Evolutionary conservation across 2,329 filamentous ascomycete species (phyloP).

Genomic region (Colletotrichum noveboracense): DNA sequence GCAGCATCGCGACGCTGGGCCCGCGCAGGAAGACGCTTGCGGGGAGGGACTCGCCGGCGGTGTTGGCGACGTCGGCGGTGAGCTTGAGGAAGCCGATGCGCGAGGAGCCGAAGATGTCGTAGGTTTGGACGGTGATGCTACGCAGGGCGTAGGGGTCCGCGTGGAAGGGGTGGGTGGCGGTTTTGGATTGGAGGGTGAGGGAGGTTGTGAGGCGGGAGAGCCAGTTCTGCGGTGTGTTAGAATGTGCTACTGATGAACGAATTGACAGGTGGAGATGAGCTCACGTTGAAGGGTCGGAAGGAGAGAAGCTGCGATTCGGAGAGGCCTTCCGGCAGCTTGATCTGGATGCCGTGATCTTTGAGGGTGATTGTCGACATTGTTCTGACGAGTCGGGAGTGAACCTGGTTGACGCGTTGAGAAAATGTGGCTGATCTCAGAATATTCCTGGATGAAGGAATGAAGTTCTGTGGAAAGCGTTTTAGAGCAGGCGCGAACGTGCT

Average conservation of each 20-base stretch:
- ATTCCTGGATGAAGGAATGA: background rate
- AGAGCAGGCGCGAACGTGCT: background rate
- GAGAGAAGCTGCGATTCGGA: slow-evolving; percentile 46
- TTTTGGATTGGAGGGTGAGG: slow-evolving; percentile 46
- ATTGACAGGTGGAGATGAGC: rapidly evolving
- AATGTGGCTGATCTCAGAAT: background rate
- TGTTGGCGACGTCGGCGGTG: slow-evolving; percentile 52
- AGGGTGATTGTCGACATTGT: slow-evolving; percentile 48
- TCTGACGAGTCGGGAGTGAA: background rate
- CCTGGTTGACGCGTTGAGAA: background rate
- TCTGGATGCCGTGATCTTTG: slow-evolving; percentile 40
- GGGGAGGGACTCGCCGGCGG: slow-evolving; percentile 53
- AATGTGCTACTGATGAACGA: background rate
- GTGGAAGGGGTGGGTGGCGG: slow-evolving; percentile 56
- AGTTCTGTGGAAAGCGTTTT: background rate
- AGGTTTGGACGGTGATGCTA: slow-evolving; percentile 56
- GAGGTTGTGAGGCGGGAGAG: slow-evolving; percentile 50
- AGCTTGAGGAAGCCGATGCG: slow-evolving; percentile 65
- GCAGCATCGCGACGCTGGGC: slow-evolving; percentile 65
- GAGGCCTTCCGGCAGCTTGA: slow-evolving; percentile 50
- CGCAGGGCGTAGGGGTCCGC: slow-evolving; percentile 56
- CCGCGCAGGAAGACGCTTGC: slow-evolving; percentile 63
- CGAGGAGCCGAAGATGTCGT: slow-evolving; percentile 53
- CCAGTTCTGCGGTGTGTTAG: slow-evolving; percentile 47
- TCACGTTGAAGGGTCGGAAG: slow-evolving; percentile 57